Conservation (phyloP, 2,329 filamentous ascomycete species). For the Cadophora sp. region DNA sequence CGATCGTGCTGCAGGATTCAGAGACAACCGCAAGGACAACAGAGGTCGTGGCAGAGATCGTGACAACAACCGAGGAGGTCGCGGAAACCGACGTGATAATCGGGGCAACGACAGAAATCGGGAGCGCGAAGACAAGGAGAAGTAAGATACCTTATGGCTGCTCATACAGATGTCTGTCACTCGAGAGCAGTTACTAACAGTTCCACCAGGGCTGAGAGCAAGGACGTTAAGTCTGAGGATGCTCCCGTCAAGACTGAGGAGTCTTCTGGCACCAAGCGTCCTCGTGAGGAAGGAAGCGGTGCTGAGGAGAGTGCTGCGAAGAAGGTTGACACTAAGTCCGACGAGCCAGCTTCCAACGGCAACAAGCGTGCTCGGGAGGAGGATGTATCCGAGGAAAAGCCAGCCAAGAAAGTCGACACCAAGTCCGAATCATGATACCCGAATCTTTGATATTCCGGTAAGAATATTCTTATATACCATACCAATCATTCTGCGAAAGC, state of each 20-base stretch:
- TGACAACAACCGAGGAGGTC: slow-evolving; percentile 53
- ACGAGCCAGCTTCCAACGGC: slow-evolving; percentile 31
- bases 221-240: slow-evolving; percentile 29
- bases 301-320: neutral
- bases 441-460: slow-evolving; percentile 26
- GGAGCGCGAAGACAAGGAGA: slow-evolving; percentile 46
- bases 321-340: slow-evolving; percentile 33
- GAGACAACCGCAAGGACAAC: slow-evolving; percentile 48
- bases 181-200: slow-evolving; percentile 27
- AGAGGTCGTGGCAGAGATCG: slow-evolving; percentile 49
- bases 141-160: slow-evolving; percentile 31
- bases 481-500: neutral
- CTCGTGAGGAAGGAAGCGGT: slow-evolving; percentile 7
- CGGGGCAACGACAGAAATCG: slow-evolving; percentile 47
- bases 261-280: neutral
- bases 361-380: slow-evolving; percentile 36
- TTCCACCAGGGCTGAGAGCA: slow-evolving; percentile 20
- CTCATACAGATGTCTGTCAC: neutral
- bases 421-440: slow-evolving; percentile 48
- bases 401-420: slow-evolving; percentile 26
- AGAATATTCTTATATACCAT: neutral
- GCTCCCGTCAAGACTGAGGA: slow-evolving; percentile 16
- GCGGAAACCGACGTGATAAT: slow-evolving; percentile 48
- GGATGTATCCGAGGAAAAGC: slow-evolving; percentile 24
- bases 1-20: slow-evolving; percentile 66